Percentiles rank a stretch among this genome's conserved stretches.
Conservation (phyloP, 305 asterid species). For the Fraxinus floribunda region DNA sequence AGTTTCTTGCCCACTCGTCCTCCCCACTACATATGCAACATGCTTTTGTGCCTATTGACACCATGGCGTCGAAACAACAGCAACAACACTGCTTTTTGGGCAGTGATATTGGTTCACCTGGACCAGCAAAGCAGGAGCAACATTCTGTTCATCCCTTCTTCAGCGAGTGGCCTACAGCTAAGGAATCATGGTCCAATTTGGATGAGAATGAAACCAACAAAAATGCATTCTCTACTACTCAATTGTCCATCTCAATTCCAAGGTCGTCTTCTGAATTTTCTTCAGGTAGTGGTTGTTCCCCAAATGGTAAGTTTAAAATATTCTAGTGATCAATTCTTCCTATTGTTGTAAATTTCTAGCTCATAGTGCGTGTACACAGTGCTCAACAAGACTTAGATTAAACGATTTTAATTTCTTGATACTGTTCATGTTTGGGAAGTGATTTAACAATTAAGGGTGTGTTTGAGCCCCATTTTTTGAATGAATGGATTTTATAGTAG, state of each 20-base stretch:
- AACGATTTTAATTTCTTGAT: background rate
- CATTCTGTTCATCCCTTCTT: conserved; percentile 73
- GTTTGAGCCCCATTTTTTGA: background rate
- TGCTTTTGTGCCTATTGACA: conserved; percentile 47
- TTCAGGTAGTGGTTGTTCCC: conserved; percentile 49
- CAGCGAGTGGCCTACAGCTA: conserved; percentile 78
- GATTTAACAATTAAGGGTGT: background rate
- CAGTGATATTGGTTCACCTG: conserved; percentile 49
- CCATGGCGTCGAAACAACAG: conserved; percentile 49
- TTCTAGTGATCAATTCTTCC: background rate
- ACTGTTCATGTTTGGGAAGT: background rate
- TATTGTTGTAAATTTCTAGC: background rate
- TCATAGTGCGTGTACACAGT: background rate
- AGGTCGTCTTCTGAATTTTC: conserved; percentile 58
- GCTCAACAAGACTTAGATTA: background rate
- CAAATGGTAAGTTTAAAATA: conserved; percentile 48
- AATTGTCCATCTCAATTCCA: conserved; percentile 74
- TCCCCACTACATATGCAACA: conserved; percentile 43
- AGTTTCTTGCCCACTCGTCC: conserved; percentile 47
- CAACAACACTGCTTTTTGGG: conserved; percentile 74
- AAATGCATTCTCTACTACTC: conserved; percentile 61
- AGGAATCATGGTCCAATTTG: conserved; percentile 78
- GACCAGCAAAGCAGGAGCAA: conserved; percentile 57
- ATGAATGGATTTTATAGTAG: background rate
- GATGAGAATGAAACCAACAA: conserved; percentile 55